phyloP scores from a whole-genome alignment of 1,284 basidiomycete species.

The Leccinum solheimii region DNA sequence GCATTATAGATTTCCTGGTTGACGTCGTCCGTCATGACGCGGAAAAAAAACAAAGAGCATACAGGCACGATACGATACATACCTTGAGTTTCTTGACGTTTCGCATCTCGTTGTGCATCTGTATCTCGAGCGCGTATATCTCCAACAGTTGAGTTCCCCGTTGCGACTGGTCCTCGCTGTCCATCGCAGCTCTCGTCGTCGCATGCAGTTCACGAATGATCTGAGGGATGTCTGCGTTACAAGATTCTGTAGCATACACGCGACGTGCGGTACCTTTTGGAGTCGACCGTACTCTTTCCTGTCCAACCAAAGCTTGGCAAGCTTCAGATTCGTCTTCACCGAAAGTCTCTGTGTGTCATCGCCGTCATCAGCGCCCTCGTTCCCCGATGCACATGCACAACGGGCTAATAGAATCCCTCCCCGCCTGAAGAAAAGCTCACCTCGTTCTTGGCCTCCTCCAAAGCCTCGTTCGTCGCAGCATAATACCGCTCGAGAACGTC shows the following conservation, averaged over 20 bases:
- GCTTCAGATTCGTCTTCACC: slow-evolving; percentile 94
- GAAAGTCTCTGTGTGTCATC: slow-evolving; percentile 70
- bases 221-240: slow-evolving; percentile 37
- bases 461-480: slow-evolving; percentile 85
- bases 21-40: neutral
- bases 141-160: slow-evolving; percentile 94
- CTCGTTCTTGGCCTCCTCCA: slow-evolving; percentile 96
- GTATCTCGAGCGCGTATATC: slow-evolving; percentile 97
- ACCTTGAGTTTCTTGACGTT: slow-evolving; percentile 97
- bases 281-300: slow-evolving; percentile 88
- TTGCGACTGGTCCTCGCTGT: slow-evolving; percentile 83
- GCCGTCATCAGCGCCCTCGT: neutral
- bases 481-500: slow-evolving; percentile 94
- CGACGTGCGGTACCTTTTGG: slow-evolving; percentile 57
- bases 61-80: neutral
- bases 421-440: slow-evolving; percentile 43
- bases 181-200: slow-evolving; percentile 58
- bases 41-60: neutral
- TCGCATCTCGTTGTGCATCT: slow-evolving; percentile 97
- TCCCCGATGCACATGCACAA: too few relatives aligned
- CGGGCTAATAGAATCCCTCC: neutral
- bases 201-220: slow-evolving; percentile 72
- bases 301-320: slow-evolving; percentile 97
- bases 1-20: slow-evolving; percentile 94
- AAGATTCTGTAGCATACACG: neutral